These are phyloP conservation scores for Microglena sp. DNA, from an alignment of 139 green algal species.

Conservation along the genomic window DNA sequence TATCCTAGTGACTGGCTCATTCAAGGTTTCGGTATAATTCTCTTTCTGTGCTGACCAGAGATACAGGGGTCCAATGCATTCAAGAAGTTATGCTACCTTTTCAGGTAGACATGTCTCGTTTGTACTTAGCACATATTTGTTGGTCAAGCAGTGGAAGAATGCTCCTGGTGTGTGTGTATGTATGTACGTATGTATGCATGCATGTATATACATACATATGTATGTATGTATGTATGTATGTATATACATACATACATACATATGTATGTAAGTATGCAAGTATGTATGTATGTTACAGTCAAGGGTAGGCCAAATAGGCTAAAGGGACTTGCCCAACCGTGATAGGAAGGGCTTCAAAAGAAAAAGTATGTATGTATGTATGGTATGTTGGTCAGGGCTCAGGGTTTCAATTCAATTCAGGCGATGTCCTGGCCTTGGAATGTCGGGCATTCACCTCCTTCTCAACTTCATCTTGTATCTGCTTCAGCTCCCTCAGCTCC, in stretches of 20 bases:
- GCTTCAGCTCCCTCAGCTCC: not conserved
- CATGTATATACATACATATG: not conserved
- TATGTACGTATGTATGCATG: not conserved
- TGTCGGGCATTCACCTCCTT: not conserved
- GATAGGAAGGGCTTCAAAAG: not conserved
- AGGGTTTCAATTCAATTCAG: not conserved
- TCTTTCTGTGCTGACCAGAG: too few relatives aligned
- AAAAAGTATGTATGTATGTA: not conserved
- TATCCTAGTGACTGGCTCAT: too few relatives aligned
- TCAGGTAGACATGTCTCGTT: too few relatives aligned
- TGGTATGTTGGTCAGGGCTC: not conserved
- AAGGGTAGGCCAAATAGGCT: not conserved
- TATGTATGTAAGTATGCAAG: not conserved
- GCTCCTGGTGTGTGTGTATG: not conserved
- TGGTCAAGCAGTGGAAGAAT: too few relatives aligned
- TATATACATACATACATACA: not conserved
- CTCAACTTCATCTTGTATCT: not conserved
- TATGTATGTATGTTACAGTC: not conserved
- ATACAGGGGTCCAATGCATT: too few relatives aligned
- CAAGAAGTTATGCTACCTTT: too few relatives aligned
- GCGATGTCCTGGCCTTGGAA: not conserved
- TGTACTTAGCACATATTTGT: too few relatives aligned
- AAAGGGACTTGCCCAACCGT: not conserved
- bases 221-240: not conserved
- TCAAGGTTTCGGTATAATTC: too few relatives aligned